Base-by-base conservation (phyloP, 225 moss, liverwort and hornwort genomes). In the Takakia lepidozioides region DNA sequence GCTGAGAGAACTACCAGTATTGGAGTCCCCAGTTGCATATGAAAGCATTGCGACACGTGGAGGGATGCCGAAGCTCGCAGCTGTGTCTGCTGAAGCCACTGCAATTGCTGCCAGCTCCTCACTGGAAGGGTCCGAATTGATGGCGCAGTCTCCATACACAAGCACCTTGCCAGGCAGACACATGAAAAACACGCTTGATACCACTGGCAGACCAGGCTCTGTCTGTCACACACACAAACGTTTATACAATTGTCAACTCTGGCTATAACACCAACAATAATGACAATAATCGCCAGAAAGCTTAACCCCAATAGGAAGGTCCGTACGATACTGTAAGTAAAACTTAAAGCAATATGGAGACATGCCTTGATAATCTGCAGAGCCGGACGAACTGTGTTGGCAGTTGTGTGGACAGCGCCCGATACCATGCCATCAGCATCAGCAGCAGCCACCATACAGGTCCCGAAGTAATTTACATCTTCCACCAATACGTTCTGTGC, bases 371-470 rank as follows among this genome's bases (percentile, higher is more conserved):
- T 93, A 38, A 93, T 73, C 64, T 93, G 88, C 19, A 93, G 78
- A 39, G 93, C 93, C 58, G 88, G 93, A 21, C 93, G 85, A 65
- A 93, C 93, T 57, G 88, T 93, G 52, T 93, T 88, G 39, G 93
- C 83, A 45, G 93, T 93, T 3, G 93, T 93, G 67, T 83, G 80
- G 50, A 93, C 59, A 35, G 88, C 88, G 45, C 93, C 93, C 62
- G 88, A 93, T 54, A 93, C 88, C 93, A 93, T 93, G 44, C 93
- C 93, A 62, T 93, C 88, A 51, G 88, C 93, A 78, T 73, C 81
- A 63, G 80, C 88, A 56, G 78, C 67, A 55, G 93, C 82, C 57
- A 93, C 69, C 93, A 93, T 93, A 51, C 85, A 88, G 34, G 93
- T 93, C 40, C 93, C 93, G 28, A 81, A 93, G 29, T 93, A 93